These are phyloP conservation scores for Microthlaspi erraticum DNA, from an alignment of 345 rosid species.

Conservation along the genomic window DNA sequence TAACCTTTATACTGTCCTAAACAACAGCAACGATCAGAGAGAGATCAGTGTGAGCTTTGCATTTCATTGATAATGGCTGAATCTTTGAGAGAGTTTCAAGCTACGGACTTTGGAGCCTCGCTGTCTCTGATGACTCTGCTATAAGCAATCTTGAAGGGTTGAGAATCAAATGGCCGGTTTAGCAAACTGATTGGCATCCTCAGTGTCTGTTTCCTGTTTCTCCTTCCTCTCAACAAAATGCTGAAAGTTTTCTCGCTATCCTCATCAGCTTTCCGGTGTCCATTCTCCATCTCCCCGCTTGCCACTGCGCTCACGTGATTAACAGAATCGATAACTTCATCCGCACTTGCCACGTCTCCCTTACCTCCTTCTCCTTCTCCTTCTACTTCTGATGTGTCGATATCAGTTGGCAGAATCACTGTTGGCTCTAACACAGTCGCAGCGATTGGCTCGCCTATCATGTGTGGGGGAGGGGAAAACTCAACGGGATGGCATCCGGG, in stretches of 20 bases:
- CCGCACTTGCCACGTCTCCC: slow-evolving; percentile 21
- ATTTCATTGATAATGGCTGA: slow-evolving; percentile 9
- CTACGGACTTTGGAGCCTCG: slow-evolving; percentile 65
- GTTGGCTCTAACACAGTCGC: slow-evolving; percentile 58
- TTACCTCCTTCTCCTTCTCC: slow-evolving; percentile 49
- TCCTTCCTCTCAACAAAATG: slow-evolving; percentile 85
- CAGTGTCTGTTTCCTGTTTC: slow-evolving; percentile 86
- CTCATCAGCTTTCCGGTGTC: slow-evolving; percentile 41
- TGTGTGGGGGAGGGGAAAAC: slow-evolving; percentile 65
- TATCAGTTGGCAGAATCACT: slow-evolving; percentile 54
- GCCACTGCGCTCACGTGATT: slow-evolving; percentile 43
- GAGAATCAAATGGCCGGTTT: slow-evolving; percentile 87
- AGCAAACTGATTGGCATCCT: slow-evolving; percentile 94
- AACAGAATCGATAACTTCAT: slow-evolving; percentile 39
- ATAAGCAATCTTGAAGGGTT: slow-evolving; percentile 73
- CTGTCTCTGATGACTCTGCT: slow-evolving; percentile 84
- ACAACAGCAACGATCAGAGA: slow-evolving; percentile 33
- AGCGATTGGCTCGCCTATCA: slow-evolving; percentile 63
- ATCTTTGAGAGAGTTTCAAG: slow-evolving; percentile 30
- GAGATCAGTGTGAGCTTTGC: slow-evolving; percentile 30
- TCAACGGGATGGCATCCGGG: slow-evolving; percentile 72
- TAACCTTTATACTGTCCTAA: slow-evolving; percentile 39
- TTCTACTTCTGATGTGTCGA: slow-evolving; percentile 55
- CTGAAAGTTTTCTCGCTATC: slow-evolving; percentile 85
- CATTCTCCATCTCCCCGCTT: slow-evolving; percentile 52